phyloP scores from a whole-genome alignment of 768 basidiomycete genomes.

The Collybia sordida region DNA sequence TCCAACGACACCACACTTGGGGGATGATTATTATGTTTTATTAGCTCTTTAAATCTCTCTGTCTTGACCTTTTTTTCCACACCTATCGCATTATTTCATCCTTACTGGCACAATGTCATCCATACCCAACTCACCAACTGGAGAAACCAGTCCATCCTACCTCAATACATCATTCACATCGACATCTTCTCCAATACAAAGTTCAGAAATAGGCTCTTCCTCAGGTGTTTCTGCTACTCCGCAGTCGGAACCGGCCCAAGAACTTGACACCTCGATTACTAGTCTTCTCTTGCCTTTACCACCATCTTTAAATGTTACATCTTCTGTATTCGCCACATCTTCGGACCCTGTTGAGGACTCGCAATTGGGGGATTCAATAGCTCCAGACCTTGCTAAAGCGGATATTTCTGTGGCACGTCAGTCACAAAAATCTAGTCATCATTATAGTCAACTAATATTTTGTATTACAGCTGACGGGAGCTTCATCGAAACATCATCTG shows the following conservation, averaged over 20 bases:
- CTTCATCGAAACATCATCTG: conserved; percentile 81
- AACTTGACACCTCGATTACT: not conserved
- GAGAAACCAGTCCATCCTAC: conserved; percentile 26
- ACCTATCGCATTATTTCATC: conserved; percentile 4
- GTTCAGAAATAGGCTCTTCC: conserved; percentile 6
- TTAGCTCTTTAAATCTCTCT: conserved; percentile 8
- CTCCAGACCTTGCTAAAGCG: conserved; percentile 51
- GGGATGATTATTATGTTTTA: conserved; percentile 13
- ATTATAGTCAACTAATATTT: conserved; percentile 11
- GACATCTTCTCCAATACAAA: conserved; percentile 10
- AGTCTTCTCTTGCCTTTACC: conserved; percentile 38
- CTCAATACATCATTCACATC: conserved; percentile 25
- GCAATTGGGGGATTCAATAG: conserved; percentile 36
- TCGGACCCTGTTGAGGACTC: conserved; percentile 40
- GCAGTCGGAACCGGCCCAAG: conserved; percentile 1
- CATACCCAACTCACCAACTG: conserved; percentile 14
- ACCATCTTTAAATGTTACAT: conserved; percentile 32
- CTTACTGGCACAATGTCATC: conserved; percentile 17
- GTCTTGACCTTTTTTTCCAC: not conserved
- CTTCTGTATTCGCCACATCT: conserved; percentile 43
- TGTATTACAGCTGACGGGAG: conserved; percentile 57
- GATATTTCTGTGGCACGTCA: conserved; percentile 61
- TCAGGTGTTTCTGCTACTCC: conserved; percentile 6
- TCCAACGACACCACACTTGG: conserved; percentile 9
- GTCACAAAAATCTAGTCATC: conserved; percentile 22